Conservation (phyloP, 805 yeast species). For the Saccharomycopsis malanga region DNA sequence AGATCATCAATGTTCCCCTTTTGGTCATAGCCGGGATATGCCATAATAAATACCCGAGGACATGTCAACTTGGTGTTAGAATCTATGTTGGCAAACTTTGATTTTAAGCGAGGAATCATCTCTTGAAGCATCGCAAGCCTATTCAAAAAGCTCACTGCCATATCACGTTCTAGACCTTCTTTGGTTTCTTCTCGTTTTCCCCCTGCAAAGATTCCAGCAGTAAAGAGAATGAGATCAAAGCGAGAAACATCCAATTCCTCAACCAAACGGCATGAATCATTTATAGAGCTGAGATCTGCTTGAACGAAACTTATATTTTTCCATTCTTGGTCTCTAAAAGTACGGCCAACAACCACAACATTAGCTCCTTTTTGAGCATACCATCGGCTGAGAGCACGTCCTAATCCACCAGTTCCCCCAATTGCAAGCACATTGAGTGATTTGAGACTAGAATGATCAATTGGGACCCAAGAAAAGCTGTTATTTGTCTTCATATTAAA, state of each 20-base stretch:
- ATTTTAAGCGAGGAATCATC: conserved; percentile 26
- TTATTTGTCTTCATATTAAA: no score
- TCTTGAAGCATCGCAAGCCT: conserved; percentile 29
- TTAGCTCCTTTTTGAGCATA: conserved; percentile 28
- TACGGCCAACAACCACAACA: conserved; percentile 33
- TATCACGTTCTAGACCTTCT: conserved; percentile 35
- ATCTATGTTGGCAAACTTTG: no score
- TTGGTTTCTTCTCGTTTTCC: conserved; percentile 28
- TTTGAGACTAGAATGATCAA: no score
- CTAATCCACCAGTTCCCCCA: conserved; percentile 38
- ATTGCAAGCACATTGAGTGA: conserved; percentile 28
- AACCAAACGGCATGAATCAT: conserved; percentile 26
- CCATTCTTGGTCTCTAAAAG: conserved; percentile 28
- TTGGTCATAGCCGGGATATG: conserved; percentile 33
- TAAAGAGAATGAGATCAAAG: conserved; percentile 30
- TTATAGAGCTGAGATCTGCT: conserved; percentile 31
- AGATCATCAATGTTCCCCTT: conserved; percentile 32
- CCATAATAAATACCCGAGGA: conserved; percentile 35
- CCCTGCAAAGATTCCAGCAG: conserved; percentile 36
- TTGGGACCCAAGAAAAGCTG: no score
- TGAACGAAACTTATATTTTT: conserved; percentile 28
- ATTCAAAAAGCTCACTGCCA: conserved; percentile 34
- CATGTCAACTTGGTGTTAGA: background rate
- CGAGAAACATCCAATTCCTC: conserved; percentile 23
- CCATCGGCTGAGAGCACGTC: conserved; percentile 29